Evolutionary conservation across 768 basidiomycete genomes (phyloP), one percentile per base, ranked within the genome.

Genomic region (Kwoniella shandongensis): DNA sequence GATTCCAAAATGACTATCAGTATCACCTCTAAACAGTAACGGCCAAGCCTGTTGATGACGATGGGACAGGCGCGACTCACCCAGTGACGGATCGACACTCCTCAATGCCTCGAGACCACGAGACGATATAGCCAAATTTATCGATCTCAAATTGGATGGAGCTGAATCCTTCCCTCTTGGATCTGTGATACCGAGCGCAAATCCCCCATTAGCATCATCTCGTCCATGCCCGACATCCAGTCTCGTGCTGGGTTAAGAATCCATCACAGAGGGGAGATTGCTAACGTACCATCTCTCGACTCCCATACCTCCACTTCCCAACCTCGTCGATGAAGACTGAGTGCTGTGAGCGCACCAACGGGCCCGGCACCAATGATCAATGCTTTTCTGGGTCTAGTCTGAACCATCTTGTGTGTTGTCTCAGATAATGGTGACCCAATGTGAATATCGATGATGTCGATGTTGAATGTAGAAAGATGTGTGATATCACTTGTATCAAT

Each of bases 41-140:
- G n/a, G n/a, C n/a, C 22, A 27, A 45, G 29, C 38, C 23, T 17
- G 3, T 13, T 18, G 11, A 22, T 22, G n/a, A n/a, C n/a, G n/a
- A 13, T n/a, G 4, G 15, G 4, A 1, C 5, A 40, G 18, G 27
- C 18, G 3, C 44, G n/a, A 51, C 72, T 46, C 36, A 73, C 73
- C 70, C 13, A 77, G 54, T 13, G 67, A 65, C 0, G 75, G 75
- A 78, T 93, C 88, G 62, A 99, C 83, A 51, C 86, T 84, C 67
- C 86, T 81, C 44, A 98, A 80, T 41, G 93, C 94, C 68, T 87
- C 85, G 54, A 98, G 86, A 62, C 93, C 94, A 41, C 94, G 85
- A 56, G 91, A 86, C 18, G 93, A 97, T 57, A 98, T 90, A 25
- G 92, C 93, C 52, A 98, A 81, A 79, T 98, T 98, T 78, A 98